These are phyloP conservation scores for Allodekkera sacchari DNA, from an alignment of 805 yeast species.

Conservation along the genomic window DNA sequence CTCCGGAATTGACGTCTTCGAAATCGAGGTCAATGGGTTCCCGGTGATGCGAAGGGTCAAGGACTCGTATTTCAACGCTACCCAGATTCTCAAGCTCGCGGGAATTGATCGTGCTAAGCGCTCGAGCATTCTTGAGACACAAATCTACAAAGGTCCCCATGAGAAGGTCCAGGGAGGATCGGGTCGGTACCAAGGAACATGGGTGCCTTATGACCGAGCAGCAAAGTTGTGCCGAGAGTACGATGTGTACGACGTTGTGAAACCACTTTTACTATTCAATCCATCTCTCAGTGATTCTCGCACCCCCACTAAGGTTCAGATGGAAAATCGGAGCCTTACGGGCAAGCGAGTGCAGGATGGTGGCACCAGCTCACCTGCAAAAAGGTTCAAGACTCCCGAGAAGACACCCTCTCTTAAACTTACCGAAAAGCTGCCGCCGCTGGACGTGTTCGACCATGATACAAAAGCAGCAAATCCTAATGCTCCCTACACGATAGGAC, in stretches of 20 bases:
- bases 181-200: constrained; percentile 70
- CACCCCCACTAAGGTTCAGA: constrained; percentile 42
- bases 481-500: constrained; percentile 41
- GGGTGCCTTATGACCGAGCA: constrained; percentile 60
- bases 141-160: constrained; percentile 53
- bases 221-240: constrained; percentile 52
- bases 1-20: constrained; percentile 52
- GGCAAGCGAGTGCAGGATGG: constrained; percentile 5
- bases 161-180: constrained; percentile 71
- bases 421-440: constrained; percentile 10
- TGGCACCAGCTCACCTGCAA: constrained; percentile 28
- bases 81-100: constrained; percentile 62
- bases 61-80: constrained; percentile 65
- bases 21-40: constrained; percentile 51
- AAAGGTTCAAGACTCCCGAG: constrained; percentile 21
- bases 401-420: no score
- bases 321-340: constrained; percentile 3
- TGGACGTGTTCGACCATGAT: constrained; percentile 30
- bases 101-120: constrained; percentile 58
- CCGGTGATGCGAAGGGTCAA: constrained; percentile 58
- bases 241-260: constrained; percentile 43
- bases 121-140: constrained; percentile 55
- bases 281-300: constrained; percentile 26
- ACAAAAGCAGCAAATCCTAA: constrained; percentile 31
- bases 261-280: constrained; percentile 42